Conservation (phyloP, 2,329 filamentous ascomycete species). For the Clonostachys sp. region DNA sequence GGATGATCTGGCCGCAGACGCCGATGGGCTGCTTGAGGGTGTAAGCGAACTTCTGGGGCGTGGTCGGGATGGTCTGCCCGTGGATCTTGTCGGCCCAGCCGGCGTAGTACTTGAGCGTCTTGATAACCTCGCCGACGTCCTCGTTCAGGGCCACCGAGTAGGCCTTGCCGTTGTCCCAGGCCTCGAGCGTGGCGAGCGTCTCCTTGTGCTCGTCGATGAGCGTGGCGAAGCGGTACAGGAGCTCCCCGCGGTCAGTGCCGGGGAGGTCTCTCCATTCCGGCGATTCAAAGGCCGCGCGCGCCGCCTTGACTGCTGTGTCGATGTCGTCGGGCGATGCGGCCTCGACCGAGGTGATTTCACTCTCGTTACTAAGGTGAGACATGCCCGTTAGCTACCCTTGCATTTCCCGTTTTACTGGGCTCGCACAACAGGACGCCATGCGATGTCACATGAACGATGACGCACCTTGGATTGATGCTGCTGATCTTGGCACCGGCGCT, state of each 20-base stretch:
- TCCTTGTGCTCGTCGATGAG: slow-evolving; percentile 59
- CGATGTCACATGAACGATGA: too few species aligned
- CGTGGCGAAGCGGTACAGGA: slow-evolving; percentile 67
- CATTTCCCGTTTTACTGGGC: too few species aligned
- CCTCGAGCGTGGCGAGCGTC: slow-evolving; percentile 47
- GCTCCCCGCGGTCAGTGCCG: slow-evolving; percentile 56
- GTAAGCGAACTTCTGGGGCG: slow-evolving; percentile 60
- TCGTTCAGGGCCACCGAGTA: slow-evolving; percentile 54
- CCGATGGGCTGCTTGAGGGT: slow-evolving; percentile 65
- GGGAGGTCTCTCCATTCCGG: slow-evolving; percentile 62
- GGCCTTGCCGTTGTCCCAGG: slow-evolving; percentile 71
- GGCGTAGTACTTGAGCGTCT: slow-evolving; percentile 58
- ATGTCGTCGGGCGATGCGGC: slow-evolving; percentile 8
- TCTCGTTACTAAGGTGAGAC: slow-evolving; percentile 6
- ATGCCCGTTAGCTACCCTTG: slow-evolving; percentile 21
- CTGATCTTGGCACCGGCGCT: slow-evolving; percentile 5
- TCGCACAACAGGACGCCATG: too few species aligned
- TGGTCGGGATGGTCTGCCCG: slow-evolving; percentile 65
- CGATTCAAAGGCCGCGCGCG: slow-evolving; percentile 60
- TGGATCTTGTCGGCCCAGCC: slow-evolving; percentile 69
- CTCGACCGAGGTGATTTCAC: slow-evolving; percentile 7
- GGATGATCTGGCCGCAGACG: slow-evolving; percentile 64
- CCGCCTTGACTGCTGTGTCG: slow-evolving; percentile 21
- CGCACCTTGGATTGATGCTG: slow-evolving; percentile 5
- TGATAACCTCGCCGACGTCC: slow-evolving; percentile 39